phyloP scores from a whole-genome alignment of 2,329 filamentous ascomycete genomes.

The Immersiporthe knoxdaviesiana region DNA sequence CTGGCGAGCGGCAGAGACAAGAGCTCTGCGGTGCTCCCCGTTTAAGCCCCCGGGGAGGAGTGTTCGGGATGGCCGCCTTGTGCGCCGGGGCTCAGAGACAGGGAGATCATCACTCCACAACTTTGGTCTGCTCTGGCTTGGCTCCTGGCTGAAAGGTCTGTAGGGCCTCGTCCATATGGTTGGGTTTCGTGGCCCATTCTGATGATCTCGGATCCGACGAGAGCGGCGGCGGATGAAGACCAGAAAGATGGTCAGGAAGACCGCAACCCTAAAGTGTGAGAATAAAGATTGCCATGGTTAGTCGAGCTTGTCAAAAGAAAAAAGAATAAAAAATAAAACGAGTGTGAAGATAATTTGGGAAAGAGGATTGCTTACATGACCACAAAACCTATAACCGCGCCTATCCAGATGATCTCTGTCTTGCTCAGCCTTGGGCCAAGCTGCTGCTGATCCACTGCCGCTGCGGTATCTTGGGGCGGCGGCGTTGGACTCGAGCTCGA shows the following conservation, averaged over 20 bases:
- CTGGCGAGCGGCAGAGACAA: background rate
- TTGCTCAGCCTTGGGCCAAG: background rate
- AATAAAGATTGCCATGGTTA: background rate
- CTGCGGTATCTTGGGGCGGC: background rate
- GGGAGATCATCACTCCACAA: background rate
- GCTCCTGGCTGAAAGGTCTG: background rate
- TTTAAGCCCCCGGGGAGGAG: background rate
- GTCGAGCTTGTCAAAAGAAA: background rate
- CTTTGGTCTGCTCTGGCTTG: background rate
- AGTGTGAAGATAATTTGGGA: too few species aligned
- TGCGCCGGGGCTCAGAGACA: background rate
- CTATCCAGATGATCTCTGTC: constrained; percentile 1
- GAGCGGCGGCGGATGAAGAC: background rate
- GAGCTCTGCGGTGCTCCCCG: background rate
- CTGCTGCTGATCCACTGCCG: background rate
- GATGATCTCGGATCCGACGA: background rate
- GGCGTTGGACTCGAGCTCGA: background rate
- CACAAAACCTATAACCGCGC: background rate
- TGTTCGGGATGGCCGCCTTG: background rate
- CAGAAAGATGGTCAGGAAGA: background rate
- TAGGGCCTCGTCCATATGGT: background rate
- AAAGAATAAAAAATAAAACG: too few species aligned
- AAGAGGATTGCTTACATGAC: constrained; percentile 6
- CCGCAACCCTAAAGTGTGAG: background rate
- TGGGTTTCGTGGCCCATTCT: background rate